Evolutionary conservation across 2,329 filamentous ascomycete species (phyloP), one percentile per base, ranked within the genome.

Genomic region (Taxawa tesnikishii): DNA sequence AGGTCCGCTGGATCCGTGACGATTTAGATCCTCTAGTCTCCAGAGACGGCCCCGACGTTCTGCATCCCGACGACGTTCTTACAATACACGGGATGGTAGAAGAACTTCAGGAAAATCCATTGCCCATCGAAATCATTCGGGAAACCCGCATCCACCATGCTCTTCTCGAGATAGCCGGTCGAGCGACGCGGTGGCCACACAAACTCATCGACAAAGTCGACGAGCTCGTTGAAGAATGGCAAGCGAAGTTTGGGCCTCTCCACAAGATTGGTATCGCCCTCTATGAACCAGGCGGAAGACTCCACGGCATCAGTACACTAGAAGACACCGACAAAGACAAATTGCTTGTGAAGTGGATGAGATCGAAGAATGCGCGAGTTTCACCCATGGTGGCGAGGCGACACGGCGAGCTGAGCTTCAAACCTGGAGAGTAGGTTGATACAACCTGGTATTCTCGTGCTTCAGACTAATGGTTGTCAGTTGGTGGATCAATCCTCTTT

Each of bases 401-500:
- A 26, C 45, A 46, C 26, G 62, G 62, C 5, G 43, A 53, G 37
- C 38, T 65, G n/a, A 60, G 60, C 0, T 67, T 67, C 36, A 48
- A 38, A n/a, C 49, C 62, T 34, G 63, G 63, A 47, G 49, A 56
- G 62, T 67, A 38, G 46, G 59, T 6, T 12, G 10, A 19, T 15
- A 14, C 6, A n/a, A 17, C 4, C 19, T 29, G 16, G 14, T 26
- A 16, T 25, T 21, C n/a, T 33, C 23, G 28, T 31, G 10, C 23
- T 24, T 8, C n/a, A 4, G 24, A 27, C 15, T 26, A 4, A 9
- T 25, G 28, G 13, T 8, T 24, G 12, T 13, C 26, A 66, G 62
- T 16, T 67, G 63, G 63, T 67, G 63, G 63, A 61, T 67, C 39
- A 62, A 56, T 31, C 41, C 58, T 15, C 44, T 65, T 10, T 65